phyloP scores from a whole-genome alignment of 129 eudicot species.

The Scalesia atractyloides region DNA sequence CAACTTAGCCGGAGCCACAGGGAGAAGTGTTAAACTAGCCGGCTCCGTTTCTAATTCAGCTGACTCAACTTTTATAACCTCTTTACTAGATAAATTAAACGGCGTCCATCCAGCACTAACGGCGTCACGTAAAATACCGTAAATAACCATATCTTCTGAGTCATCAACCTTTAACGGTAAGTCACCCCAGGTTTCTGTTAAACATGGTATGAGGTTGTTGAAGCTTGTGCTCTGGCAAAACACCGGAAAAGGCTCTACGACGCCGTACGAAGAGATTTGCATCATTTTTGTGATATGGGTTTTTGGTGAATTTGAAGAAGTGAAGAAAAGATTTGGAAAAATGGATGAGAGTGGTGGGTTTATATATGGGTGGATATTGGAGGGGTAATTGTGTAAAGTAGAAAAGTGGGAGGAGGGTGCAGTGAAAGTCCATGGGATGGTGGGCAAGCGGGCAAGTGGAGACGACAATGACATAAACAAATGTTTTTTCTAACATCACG shows the following conservation, averaged over 20 bases:
- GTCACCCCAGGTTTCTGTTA: conserved; percentile 80
- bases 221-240: conserved; percentile 68
- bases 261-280: conserved; percentile 26
- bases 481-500: conserved; percentile 38
- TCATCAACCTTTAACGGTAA: conserved; percentile 78
- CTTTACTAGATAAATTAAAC: conserved; percentile 41
- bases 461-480: conserved; percentile 23
- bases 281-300: conserved; percentile 28
- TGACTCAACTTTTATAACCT: conserved; percentile 43
- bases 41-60: conserved; percentile 33
- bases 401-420: conserved; percentile 22
- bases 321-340: conserved; percentile 7
- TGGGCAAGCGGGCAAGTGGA: conserved; percentile 47
- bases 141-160: conserved; percentile 80
- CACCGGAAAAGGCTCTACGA: conserved; percentile 35
- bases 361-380: conserved; percentile 20
- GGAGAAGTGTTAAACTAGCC: neutral
- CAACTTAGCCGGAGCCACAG: conserved; percentile 27
- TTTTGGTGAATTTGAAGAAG: conserved; percentile 16
- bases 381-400: conserved; percentile 17
- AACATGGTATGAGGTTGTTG: conserved; percentile 56
- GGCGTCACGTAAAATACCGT: conserved; percentile 69
- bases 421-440: conserved; percentile 25
- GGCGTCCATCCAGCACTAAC: conserved; percentile 85
- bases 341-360: conserved; percentile 9